Conservation (phyloP, 2,329 filamentous ascomycete species). For the Alternaria panax region DNA sequence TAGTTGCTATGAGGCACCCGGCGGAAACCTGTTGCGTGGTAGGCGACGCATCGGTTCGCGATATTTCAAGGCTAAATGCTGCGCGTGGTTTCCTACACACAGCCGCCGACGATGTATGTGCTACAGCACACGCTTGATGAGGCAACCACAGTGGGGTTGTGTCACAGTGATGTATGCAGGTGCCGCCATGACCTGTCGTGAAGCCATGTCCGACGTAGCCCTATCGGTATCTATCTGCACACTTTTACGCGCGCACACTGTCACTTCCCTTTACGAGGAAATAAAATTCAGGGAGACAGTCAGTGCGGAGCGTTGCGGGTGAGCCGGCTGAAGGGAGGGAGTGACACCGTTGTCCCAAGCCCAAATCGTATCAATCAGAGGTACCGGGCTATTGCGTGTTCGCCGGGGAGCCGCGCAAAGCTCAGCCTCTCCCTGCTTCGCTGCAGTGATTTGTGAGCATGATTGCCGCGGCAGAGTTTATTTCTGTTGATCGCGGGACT, state of each 20-base stretch:
- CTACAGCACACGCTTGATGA: constrained; percentile 16
- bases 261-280: constrained; percentile 7
- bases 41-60: constrained; percentile 1
- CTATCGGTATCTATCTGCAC: constrained; percentile 15
- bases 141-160: constrained; percentile 8
- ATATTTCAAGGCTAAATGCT: constrained; percentile 7
- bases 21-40: constrained; percentile 19
- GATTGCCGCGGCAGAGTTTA: constrained; percentile 12
- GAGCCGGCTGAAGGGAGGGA: constrained; percentile 39
- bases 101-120: constrained; percentile 26
- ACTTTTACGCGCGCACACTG: constrained; percentile 16
- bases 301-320: constrained; percentile 9
- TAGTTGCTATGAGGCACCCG: neutral
- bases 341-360: constrained; percentile 25
- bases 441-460: constrained; percentile 14
- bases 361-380: constrained; percentile 36
- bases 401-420: constrained; percentile 11
- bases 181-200: constrained; percentile 18
- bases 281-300: constrained; percentile 3
- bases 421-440: constrained; percentile 8
- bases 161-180: constrained; percentile 26
- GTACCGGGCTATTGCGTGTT: constrained; percentile 27
- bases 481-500: constrained; percentile 17
- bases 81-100: constrained; percentile 11
- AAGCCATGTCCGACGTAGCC: constrained; percentile 31